Conservation (phyloP, 2,329 filamentous ascomycete species). For the Penicillium sp. region DNA sequence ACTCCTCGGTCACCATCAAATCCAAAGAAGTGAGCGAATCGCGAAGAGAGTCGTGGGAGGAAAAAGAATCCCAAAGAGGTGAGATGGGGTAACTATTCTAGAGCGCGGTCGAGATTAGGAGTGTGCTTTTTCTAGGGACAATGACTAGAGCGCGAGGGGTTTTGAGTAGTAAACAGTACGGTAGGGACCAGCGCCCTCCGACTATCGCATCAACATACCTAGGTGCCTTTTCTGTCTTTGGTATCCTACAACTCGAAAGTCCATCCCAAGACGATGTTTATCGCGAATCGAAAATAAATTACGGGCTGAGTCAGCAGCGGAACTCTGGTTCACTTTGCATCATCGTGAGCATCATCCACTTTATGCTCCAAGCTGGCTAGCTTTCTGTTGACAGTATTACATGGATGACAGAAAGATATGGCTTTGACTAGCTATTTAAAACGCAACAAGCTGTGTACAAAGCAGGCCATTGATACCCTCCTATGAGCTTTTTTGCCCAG, state of each 20-base stretch:
- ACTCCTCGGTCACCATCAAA: not conserved
- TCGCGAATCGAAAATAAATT: constrained; percentile 15
- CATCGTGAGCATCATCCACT: constrained; percentile 26
- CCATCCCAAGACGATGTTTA: not conserved
- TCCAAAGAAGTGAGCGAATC: not conserved
- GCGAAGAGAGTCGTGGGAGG: not conserved
- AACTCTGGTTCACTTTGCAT: constrained; percentile 25
- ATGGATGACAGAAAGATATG: not conserved
- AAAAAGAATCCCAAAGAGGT: not conserved
- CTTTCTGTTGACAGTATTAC: not conserved
- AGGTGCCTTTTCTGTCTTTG: not conserved
- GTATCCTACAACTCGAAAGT: not conserved
- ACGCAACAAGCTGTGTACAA: not conserved
- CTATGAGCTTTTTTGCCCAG: not conserved
- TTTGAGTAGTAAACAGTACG: not conserved
- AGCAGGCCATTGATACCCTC: not conserved
- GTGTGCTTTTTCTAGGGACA: not conserved
- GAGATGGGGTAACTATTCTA: not conserved
- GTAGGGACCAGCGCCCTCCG: not conserved
- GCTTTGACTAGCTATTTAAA: not conserved
- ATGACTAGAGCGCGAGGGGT: not conserved
- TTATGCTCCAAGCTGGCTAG: constrained; percentile 2
- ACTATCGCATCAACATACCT: not conserved
- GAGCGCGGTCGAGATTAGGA: not conserved
- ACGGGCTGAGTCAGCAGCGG: constrained; percentile 18